Base-by-base conservation (phyloP, 2,329 filamentous ascomycete genomes). In the Arthrobotrys iridis region DNA sequence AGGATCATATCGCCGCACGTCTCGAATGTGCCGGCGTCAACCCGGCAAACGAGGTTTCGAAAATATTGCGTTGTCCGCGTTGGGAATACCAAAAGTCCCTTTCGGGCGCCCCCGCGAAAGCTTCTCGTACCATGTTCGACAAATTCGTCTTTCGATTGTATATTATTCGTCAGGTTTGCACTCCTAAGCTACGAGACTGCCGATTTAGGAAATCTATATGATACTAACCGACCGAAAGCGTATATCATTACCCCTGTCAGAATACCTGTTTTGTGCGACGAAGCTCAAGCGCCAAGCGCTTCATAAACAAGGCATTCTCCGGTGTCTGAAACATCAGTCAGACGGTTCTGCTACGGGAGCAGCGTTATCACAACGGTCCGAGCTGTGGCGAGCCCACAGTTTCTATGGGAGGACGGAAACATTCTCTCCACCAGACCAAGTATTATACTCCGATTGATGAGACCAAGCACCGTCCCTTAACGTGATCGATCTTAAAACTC, bases 261-360 rank as follows among this genome's bases (percentile, higher is more conserved):
- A 13, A 37, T 28, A 48, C 41, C 60, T 48, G 60, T 64, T 63
- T 13, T 55, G 28, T 66, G 70, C 60, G 26, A 74, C 70, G 26
- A 13, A n/a, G 10, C 24, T 35, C 41, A 52, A 46, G 30, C 35
- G 62, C 52, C 50, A 60, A 64, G 62, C 26, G 70, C 60, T 62
- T 66, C 52, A 67, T 52, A 22, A 20, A 15, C 30, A 55, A n/a
- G 37, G 11, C 20, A 10, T 24, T 20, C 15, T 33, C 40, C 20
- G 26, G 26, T 26, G 13, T 10, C 48, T 74, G 70, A 74, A 74
- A 74, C 70, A 37, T 50, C 45, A 62, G 35, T 74, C 63, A 59
- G 70, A 74, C 70, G 62, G 45, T 74, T 74, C 43, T 74, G 70
- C 35, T 65, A 74, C 70, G 60, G 43, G 55, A 43, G 30, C 11